Evolutionary conservation across 805 yeast genomes (phyloP).

Genomic region (Wickerhamomyces bisporus): DNA sequence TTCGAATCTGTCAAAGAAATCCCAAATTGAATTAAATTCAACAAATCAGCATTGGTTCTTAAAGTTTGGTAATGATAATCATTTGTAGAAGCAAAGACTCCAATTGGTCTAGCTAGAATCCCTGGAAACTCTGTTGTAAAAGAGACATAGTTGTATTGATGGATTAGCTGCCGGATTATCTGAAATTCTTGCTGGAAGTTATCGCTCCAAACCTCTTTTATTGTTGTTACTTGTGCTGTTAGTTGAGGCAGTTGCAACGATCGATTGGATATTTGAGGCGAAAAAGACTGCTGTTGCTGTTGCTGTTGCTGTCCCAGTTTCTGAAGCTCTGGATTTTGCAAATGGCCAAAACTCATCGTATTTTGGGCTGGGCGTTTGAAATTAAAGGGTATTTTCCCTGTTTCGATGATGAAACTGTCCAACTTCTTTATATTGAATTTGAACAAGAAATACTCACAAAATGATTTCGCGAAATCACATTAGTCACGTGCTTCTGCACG

Average conservation of each 20-base stretch:
- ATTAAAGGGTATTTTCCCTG: no score
- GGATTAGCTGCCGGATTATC: constrained; percentile 52
- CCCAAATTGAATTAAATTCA: constrained; percentile 83
- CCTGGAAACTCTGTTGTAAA: constrained; percentile 95
- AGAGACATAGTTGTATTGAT: constrained; percentile 53
- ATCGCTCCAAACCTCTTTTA: constrained; percentile 70
- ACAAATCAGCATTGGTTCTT: constrained; percentile 83
- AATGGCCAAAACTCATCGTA: constrained; percentile 9
- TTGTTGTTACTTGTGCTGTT: constrained; percentile 32
- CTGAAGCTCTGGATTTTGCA: constrained; percentile 11
- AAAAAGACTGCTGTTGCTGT: constrained; percentile 13
- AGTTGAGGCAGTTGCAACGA: constrained; percentile 6
- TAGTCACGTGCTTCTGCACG: no score
- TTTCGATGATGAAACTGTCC: no score
- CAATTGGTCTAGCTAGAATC: constrained; percentile 92
- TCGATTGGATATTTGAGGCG: no score
- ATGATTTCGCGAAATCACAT: no score
- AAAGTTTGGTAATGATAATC: constrained; percentile 96
- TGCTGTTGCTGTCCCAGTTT: constrained; percentile 13
- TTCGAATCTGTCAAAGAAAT: constrained; percentile 64
- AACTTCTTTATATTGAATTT: no score
- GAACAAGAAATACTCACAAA: no score
- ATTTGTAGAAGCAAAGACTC: constrained; percentile 79
- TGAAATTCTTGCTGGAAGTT: constrained; percentile 66
- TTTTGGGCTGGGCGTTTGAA: no score